A percentile compares a stretch with the other conserved stretches of the same genome.
phyloP scores from a whole-genome alignment of 129 eudicot species.

The Pittosporum tobira region DNA sequence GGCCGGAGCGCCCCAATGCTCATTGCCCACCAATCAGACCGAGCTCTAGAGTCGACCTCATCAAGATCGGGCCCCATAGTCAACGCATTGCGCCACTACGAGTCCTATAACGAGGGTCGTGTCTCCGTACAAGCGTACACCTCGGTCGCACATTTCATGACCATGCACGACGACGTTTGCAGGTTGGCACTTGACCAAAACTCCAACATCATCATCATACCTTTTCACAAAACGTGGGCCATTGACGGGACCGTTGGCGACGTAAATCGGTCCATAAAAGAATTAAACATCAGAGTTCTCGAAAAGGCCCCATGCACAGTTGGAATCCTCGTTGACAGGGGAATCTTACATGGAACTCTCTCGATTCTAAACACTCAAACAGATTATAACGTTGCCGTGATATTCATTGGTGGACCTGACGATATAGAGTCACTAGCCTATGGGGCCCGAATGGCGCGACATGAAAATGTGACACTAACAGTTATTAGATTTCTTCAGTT shows the following conservation, averaged over 20 bases:
- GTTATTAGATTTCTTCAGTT: conserved; percentile 22
- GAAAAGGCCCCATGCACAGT: conserved; percentile 30
- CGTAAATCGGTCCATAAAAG: conserved; percentile 5
- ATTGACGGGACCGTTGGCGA: conserved; percentile 26
- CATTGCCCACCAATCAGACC: conserved; percentile 21
- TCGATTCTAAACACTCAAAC: conserved; percentile 12
- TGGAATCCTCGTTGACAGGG: conserved; percentile 31
- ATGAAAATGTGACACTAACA: conserved; percentile 16
- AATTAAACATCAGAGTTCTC: conserved; percentile 21
- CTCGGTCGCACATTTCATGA: conserved; percentile 14
- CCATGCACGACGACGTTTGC: conserved; percentile 29
- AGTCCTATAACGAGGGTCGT: conserved; percentile 6
- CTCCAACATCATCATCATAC: conserved; percentile 24
- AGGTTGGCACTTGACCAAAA: conserved; percentile 24
- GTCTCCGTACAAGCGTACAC: conserved; percentile 21
- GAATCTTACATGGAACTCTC: conserved; percentile 17
- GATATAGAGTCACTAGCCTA: conserved; percentile 33
- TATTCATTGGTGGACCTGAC: conserved; percentile 35
- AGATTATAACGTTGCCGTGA: conserved; percentile 15
- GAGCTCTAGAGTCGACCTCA: conserved; percentile 5
- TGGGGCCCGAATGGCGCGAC: conserved; percentile 28
- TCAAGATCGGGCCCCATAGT: conserved; percentile 23
- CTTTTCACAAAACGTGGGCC: conserved; percentile 36
- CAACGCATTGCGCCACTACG: conserved; percentile 32
- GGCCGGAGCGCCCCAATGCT: conserved; percentile 31